These are phyloP conservation scores for Ophiobolus disseminans DNA, from an alignment of 2,329 filamentous ascomycete species.

Conservation along the genomic window DNA sequence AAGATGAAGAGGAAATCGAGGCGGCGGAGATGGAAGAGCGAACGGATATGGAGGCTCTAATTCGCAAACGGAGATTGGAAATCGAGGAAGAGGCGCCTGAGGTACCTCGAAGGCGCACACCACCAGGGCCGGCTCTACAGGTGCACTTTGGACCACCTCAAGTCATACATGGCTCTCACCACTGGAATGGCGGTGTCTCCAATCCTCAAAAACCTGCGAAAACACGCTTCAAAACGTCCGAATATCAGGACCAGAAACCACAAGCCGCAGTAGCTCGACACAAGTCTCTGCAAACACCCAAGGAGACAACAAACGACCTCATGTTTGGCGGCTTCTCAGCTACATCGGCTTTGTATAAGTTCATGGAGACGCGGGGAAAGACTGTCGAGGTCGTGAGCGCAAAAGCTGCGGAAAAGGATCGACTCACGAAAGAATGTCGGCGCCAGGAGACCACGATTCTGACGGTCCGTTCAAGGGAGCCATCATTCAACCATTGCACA, in stretches of 20 bases:
- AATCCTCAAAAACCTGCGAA: neutral
- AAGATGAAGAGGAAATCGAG: conserved; percentile 48
- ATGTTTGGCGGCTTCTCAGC: conserved; percentile 53
- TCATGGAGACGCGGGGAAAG: conserved; percentile 58
- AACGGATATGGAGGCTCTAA: conserved; percentile 46
- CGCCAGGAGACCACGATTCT: neutral
- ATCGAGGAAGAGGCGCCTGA: conserved; percentile 22
- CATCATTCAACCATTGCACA: neutral
- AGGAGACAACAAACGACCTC: conserved; percentile 21
- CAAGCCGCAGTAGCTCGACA: neutral
- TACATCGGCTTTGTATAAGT: conserved; percentile 55
- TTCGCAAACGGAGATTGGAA: conserved; percentile 48
- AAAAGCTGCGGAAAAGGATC: neutral
- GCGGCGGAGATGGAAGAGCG: conserved; percentile 22
- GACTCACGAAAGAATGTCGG: neutral
- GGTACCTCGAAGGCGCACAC: neutral
- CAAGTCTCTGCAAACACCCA: neutral
- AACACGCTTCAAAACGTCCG: neutral
- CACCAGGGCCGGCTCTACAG: neutral
- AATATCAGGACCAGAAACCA: neutral
- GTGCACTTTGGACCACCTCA: neutral
- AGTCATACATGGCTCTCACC: conserved; percentile 1
- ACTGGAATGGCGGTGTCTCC: neutral
- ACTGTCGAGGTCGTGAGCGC: neutral
- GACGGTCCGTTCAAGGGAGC: neutral